Evolutionary conservation across 495 filamentous ascomycete genomes (phyloP).

Genomic region (Bacidia rubella): DNA sequence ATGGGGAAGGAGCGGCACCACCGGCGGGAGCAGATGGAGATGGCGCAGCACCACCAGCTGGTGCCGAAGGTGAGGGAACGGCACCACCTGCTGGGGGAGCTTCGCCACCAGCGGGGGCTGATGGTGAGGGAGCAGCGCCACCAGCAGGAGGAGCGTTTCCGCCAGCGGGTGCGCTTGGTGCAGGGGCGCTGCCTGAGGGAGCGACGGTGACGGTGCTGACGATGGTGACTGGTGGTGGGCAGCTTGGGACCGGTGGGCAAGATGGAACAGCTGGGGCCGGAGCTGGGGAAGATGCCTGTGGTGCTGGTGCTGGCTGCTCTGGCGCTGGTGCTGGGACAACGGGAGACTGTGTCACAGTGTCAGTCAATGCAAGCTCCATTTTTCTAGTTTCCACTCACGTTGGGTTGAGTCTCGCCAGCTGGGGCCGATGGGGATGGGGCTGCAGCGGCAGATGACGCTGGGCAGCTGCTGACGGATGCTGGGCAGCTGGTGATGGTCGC

Average conservation of each 20-base stretch:
- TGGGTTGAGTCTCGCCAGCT: background rate
- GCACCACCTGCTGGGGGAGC: slow-evolving; percentile 19
- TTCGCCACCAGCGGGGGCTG: slow-evolving; percentile 17
- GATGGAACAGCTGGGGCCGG: slow-evolving; percentile 8
- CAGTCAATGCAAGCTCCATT: slow-evolving; percentile 8
- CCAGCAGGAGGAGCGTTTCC: slow-evolving; percentile 11
- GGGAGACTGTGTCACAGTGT: background rate
- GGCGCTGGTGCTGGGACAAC: slow-evolving; percentile 15
- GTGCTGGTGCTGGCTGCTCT: slow-evolving; percentile 5
- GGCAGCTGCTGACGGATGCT: slow-evolving; percentile 32
- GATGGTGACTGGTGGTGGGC: slow-evolving; percentile 15
- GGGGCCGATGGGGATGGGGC: slow-evolving; percentile 3
- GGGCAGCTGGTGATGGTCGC: slow-evolving; percentile 48
- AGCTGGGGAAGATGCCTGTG: slow-evolving; percentile 4
- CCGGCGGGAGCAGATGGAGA: too few relatives aligned
- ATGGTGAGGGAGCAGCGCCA: slow-evolving; percentile 13
- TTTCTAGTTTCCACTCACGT: background rate
- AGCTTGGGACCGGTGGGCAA: slow-evolving; percentile 13
- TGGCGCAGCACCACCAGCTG: slow-evolving; percentile 10
- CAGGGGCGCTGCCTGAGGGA: background rate
- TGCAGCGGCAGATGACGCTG: slow-evolving; percentile 16
- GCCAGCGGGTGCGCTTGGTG: slow-evolving; percentile 8
- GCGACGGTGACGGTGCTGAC: slow-evolving; percentile 14
- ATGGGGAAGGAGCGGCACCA: slow-evolving; percentile 17
- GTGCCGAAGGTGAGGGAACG: slow-evolving; percentile 15